Conservation (phyloP, 352 stramenopile genomes). For the Pythium monospermum region DNA sequence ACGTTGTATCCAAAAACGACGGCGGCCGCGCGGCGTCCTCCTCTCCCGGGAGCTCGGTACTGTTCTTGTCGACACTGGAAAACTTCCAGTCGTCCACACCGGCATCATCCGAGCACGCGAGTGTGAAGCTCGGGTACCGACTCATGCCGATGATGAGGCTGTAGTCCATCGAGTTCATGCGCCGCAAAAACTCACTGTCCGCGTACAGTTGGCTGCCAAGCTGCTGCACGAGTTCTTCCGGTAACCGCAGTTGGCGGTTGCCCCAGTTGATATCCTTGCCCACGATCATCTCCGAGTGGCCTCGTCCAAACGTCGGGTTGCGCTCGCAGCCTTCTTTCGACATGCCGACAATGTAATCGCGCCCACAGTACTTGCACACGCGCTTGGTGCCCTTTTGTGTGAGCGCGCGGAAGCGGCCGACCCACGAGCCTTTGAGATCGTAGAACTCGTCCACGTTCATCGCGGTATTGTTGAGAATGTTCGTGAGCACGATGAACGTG, state of each 20-base stretch:
- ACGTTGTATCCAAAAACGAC: constrained; percentile 28
- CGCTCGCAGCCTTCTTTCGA: constrained; percentile 68
- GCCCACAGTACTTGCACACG: constrained; percentile 85
- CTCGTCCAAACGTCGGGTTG: constrained; percentile 52
- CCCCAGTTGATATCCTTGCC: constrained; percentile 89
- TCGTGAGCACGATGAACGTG: constrained; percentile 85
- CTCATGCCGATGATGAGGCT: constrained; percentile 93
- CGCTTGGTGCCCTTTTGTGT: constrained; percentile 62
- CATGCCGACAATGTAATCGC: constrained; percentile 85
- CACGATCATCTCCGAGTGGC: constrained; percentile 74
- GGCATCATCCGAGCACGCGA: constrained; percentile 18
- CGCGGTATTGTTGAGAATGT: constrained; percentile 82
- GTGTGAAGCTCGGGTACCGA: constrained; percentile 26
- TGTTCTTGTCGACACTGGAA: too few relatives aligned
- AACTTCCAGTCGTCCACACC: neutral
- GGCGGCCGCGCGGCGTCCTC: constrained; percentile 28
- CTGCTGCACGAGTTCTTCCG: constrained; percentile 60
- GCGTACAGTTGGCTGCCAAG: constrained; percentile 82
- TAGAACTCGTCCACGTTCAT: constrained; percentile 87
- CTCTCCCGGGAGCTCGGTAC: too few relatives aligned
- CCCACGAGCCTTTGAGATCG: constrained; percentile 89
- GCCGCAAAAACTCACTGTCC: constrained; percentile 91
- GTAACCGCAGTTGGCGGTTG: constrained; percentile 65
- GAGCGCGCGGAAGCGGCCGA: constrained; percentile 68
- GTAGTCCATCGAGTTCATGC: constrained; percentile 98